phyloP scores from a whole-genome alignment of 345 rosid species.

The Boechera retrofracta region DNA sequence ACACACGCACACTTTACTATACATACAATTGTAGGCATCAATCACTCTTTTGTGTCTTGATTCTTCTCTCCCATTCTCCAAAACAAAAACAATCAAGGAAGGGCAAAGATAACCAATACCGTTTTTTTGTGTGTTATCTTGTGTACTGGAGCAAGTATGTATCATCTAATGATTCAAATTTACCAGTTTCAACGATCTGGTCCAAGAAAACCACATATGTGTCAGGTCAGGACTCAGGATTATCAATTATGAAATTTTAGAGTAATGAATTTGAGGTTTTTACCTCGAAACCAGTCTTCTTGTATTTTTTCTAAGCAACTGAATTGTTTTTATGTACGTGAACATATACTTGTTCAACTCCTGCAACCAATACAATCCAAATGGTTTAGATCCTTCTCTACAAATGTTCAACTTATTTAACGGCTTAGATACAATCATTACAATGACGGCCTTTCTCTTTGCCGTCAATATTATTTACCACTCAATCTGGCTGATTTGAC shows the following conservation, averaged over 20 bases:
- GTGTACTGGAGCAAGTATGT: constrained; percentile 65
- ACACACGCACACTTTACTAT: background rate
- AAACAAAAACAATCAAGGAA: constrained; percentile 23
- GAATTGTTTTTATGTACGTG: constrained; percentile 74
- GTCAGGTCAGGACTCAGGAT: background rate
- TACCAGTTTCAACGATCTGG: constrained; percentile 72
- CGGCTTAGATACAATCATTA: constrained; percentile 1
- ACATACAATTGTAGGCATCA: constrained; percentile 14
- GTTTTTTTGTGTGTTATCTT: constrained; percentile 21
- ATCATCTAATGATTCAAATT: constrained; percentile 53
- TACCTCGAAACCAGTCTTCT: constrained; percentile 82
- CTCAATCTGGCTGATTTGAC: constrained; percentile 62
- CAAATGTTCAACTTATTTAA: background rate
- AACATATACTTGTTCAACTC: constrained; percentile 65
- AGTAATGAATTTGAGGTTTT: constrained; percentile 18
- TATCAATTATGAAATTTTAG: constrained; percentile 9
- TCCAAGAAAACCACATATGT: constrained; percentile 22
- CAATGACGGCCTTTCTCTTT: background rate
- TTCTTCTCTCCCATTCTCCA: constrained; percentile 29
- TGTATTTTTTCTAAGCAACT: constrained; percentile 67
- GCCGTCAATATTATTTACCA: constrained; percentile 51
- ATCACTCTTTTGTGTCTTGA: background rate
- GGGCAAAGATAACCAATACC: constrained; percentile 19
- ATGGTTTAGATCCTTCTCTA: constrained; percentile 21
- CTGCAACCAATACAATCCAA: constrained; percentile 46